phyloP scores from a whole-genome alignment of 208 protist genomes.

The Trypanosoma conorhini region DNA sequence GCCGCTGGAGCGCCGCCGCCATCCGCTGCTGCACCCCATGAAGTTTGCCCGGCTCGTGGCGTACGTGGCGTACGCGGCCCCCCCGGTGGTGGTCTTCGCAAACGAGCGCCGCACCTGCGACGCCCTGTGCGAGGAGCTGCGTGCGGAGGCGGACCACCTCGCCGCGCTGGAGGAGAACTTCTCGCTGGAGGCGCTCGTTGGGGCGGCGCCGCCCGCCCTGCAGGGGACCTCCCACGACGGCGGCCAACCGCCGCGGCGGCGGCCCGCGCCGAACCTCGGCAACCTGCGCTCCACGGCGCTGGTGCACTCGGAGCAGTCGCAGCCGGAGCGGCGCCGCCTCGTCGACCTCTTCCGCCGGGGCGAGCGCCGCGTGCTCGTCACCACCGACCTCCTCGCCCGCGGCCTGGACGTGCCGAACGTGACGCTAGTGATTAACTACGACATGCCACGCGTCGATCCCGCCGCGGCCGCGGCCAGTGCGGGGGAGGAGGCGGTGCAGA shows the following conservation, averaged over 20 bases:
- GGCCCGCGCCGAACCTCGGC: constrained; percentile 15
- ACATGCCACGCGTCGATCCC: constrained; percentile 76
- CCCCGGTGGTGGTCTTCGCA: constrained; percentile 77
- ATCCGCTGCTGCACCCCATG: constrained; percentile 49
- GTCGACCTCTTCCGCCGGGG: constrained; percentile 95
- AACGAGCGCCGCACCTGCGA: constrained; percentile 80
- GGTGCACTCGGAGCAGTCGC: constrained; percentile 80
- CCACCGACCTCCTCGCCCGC: constrained; percentile 96
- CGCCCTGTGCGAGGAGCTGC: constrained; percentile 62
- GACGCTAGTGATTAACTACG: constrained; percentile 98
- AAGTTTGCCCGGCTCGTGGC: constrained; percentile 78
- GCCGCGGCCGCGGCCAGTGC: background rate
- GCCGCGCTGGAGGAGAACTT: constrained; percentile 39
- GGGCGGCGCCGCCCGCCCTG: constrained; percentile 31
- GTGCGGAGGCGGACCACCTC: constrained; percentile 49
- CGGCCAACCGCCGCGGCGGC: constrained; percentile 5
- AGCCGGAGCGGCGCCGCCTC: constrained; percentile 93
- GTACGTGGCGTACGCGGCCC: constrained; percentile 58
- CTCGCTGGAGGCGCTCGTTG: constrained; percentile 49
- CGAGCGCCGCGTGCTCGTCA: constrained; percentile 96
- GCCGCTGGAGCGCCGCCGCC: constrained; percentile 22
- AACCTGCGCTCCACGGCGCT: constrained; percentile 69
- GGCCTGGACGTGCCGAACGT: constrained; percentile 96
- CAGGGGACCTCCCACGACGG: background rate
- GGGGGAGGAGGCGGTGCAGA: constrained; percentile 51